Conservation (phyloP, 2,329 filamentous ascomycete species). For the Aureobasidium namibiae region DNA sequence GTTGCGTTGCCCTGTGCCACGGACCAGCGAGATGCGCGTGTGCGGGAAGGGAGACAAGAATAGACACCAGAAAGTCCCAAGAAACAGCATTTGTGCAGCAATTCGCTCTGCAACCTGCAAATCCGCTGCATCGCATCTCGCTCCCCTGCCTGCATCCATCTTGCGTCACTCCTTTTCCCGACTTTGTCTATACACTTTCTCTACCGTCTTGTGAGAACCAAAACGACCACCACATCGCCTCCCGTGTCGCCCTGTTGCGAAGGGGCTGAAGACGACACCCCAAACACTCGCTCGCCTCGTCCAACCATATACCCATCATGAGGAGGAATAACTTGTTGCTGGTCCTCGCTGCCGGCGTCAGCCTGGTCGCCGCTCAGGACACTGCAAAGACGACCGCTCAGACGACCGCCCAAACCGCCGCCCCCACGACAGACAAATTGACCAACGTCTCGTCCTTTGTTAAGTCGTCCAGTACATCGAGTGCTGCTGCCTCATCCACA, state of each 20-base stretch:
- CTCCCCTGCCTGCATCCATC: not conserved
- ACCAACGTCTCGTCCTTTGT: not conserved
- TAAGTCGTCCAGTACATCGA: not conserved
- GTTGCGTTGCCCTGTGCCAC: constrained; percentile 10
- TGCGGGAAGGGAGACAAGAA: not conserved
- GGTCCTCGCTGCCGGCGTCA: not conserved
- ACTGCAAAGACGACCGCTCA: not conserved
- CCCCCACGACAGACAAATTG: constrained; percentile 1
- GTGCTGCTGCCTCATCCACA: not conserved
- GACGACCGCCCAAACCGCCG: not conserved
- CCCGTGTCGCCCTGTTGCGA: not conserved
- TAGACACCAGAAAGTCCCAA: not conserved
- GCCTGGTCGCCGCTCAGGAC: constrained; percentile 4
- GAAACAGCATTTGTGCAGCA: not conserved
- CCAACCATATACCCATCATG: not conserved
- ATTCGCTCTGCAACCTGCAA: not conserved
- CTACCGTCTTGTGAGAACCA: not conserved
- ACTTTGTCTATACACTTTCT: not conserved
- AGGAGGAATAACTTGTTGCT: not conserved
- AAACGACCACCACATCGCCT: not conserved
- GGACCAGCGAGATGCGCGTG: not conserved
- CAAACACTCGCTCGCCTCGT: not conserved
- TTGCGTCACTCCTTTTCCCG: not conserved
- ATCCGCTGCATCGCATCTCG: constrained; percentile 7
- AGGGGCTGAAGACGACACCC: not conserved